Percentiles rank a stretch among this genome's conserved stretches.
phyloP scores from a whole-genome alignment of 352 stramenopile genomes.

The Globisporangium spinosum region DNA sequence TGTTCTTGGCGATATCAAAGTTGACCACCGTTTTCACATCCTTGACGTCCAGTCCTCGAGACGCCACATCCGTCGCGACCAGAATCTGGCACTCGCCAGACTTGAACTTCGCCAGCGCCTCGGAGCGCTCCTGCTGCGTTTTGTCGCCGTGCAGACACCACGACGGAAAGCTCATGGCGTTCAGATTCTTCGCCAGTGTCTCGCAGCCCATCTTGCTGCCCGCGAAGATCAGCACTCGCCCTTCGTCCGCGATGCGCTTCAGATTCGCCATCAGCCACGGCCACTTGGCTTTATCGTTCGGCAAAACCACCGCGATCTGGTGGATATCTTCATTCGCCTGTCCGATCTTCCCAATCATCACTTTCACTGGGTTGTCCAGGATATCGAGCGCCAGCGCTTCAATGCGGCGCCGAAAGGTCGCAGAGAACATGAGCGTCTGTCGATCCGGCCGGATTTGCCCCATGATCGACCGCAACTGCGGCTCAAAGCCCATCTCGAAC shows the following conservation, averaged over 20 bases:
- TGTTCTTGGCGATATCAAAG: constrained; percentile 90
- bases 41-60: constrained; percentile 87
- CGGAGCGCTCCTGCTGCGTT: constrained; percentile 64
- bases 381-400: constrained; percentile 77
- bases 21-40: constrained; percentile 90
- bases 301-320: constrained; percentile 75
- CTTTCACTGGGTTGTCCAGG: constrained; percentile 74
- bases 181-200: constrained; percentile 72
- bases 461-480: constrained; percentile 78
- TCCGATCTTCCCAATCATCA: constrained; percentile 73
- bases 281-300: constrained; percentile 79
- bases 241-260: constrained; percentile 48
- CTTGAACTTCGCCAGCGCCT: constrained; percentile 68
- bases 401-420: constrained; percentile 75
- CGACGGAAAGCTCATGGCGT: constrained; percentile 29
- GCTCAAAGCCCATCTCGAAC: constrained; percentile 89
- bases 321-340: constrained; percentile 90
- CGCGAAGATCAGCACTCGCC: constrained; percentile 85
- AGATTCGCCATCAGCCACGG: constrained; percentile 79
- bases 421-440: constrained; percentile 87
- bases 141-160: constrained; percentile 82
- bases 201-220: constrained; percentile 83
- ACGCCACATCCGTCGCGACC: constrained; percentile 86
- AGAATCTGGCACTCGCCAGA: constrained; percentile 58
- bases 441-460: constrained; percentile 79